These are phyloP conservation scores for Alloteropsis semialata DNA, from an alignment of 176 grass and related monocot species.

Conservation along the genomic window DNA sequence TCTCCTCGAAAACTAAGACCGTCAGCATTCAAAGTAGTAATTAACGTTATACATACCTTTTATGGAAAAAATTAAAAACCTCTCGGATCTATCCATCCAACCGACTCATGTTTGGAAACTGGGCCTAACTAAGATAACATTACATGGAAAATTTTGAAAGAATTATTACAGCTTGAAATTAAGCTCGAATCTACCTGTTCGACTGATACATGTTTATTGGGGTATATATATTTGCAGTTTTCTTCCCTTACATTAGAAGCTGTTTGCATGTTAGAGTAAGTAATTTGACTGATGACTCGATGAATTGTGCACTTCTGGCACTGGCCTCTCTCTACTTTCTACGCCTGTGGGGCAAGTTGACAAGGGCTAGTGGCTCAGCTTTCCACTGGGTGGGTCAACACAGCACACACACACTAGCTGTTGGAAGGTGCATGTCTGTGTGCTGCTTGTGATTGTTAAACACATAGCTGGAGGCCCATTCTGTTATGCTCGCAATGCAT, in stretches of 20 bases:
- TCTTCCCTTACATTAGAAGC: not conserved
- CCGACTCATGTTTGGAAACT: too few relatives aligned
- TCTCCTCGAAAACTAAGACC: not conserved
- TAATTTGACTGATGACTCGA: not conserved
- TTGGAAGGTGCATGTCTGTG: slow-evolving; percentile 14
- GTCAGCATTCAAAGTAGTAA: not conserved
- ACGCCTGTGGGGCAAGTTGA: slow-evolving; percentile 22
- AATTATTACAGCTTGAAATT: too few relatives aligned
- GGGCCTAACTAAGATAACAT: too few relatives aligned
- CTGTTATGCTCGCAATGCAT: slow-evolving; percentile 13
- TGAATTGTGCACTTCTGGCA: not conserved
- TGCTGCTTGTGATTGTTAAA: slow-evolving; percentile 19
- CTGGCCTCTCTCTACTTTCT: not conserved
- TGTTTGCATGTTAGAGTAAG: not conserved
- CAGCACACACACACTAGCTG: not conserved
- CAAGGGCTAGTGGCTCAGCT: slow-evolving; percentile 38
- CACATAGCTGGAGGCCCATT: slow-evolving; percentile 16
- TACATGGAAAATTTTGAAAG: too few relatives aligned
- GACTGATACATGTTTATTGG: too few relatives aligned
- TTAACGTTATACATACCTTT: not conserved
- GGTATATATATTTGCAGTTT: not conserved
- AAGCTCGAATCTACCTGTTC: not conserved
- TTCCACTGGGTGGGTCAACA: slow-evolving; percentile 34
- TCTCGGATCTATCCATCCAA: too few relatives aligned
- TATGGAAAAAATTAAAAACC: too few relatives aligned